Evolutionary conservation across 257 asterid genomes (phyloP).

Genomic region (Capsicum chinense): DNA sequence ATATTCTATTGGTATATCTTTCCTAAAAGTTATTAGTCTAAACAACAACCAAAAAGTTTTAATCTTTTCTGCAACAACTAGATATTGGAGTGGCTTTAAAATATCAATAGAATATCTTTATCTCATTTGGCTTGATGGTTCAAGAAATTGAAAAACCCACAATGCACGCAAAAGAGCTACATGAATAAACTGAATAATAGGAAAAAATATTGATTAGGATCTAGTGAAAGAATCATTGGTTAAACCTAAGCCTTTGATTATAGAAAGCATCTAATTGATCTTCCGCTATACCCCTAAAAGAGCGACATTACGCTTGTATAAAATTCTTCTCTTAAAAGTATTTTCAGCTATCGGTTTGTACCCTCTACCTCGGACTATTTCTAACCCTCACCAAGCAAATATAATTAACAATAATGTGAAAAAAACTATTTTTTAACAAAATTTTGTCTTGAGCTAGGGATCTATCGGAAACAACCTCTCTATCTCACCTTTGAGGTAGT

Average conservation of each 20-base stretch:
- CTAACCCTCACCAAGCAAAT: background rate
- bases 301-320: background rate
- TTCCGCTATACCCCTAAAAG: background rate
- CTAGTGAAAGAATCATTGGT: background rate
- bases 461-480: too few relatives aligned
- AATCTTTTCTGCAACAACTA: background rate
- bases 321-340: background rate
- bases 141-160: background rate
- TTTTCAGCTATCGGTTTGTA: background rate
- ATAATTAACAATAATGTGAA: background rate
- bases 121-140: background rate
- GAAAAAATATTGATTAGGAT: background rate
- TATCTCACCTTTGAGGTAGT: too few relatives aligned
- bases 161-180: conserved; percentile 2
- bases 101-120: background rate
- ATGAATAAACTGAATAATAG: background rate
- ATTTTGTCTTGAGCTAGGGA: too few relatives aligned
- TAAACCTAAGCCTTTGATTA: background rate
- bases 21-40: background rate
- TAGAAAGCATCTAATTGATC: background rate
- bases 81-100: background rate
- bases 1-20: background rate
- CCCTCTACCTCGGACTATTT: conserved; percentile 1
- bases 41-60: background rate
- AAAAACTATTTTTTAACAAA: background rate